Conservation (phyloP, 306 rosid species). For the Ormosia semicastrata region DNA sequence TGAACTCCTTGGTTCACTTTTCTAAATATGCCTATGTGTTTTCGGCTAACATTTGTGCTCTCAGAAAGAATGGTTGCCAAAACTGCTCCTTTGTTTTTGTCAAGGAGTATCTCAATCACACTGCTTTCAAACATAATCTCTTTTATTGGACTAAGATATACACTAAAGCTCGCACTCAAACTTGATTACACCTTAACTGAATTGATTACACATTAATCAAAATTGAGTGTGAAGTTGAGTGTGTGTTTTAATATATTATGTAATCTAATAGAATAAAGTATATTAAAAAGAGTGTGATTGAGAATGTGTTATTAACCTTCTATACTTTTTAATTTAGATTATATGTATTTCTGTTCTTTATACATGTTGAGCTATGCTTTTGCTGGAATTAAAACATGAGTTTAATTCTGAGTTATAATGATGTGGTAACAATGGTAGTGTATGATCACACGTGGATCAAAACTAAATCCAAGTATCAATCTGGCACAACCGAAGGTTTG, state of each 20-base stretch:
- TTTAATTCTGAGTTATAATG: not conserved
- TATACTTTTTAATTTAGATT: not conserved
- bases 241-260: too few relatives aligned
- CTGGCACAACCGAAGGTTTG: not conserved
- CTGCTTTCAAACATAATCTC: too few relatives aligned
- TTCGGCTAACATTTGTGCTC: not conserved
- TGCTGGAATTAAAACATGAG: not conserved
- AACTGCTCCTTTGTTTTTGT: not conserved
- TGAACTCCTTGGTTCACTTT: not conserved
- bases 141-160: too few relatives aligned
- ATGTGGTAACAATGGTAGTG: not conserved
- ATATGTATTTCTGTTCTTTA: not conserved
- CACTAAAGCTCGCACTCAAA: too few relatives aligned
- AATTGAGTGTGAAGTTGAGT: too few relatives aligned
- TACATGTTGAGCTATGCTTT: not conserved
- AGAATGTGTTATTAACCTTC: too few relatives aligned
- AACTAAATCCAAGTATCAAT: not conserved
- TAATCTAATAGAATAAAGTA: too few relatives aligned
- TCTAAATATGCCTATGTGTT: not conserved
- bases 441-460: not conserved
- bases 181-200: too few relatives aligned
- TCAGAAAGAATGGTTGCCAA: not conserved
- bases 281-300: too few relatives aligned
- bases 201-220: too few relatives aligned
- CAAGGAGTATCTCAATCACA: too few relatives aligned